Percentiles rank a stretch among this genome's conserved stretches.
Conservation (phyloP, 768 basidiomycete species). For the Postia placenta region DNA sequence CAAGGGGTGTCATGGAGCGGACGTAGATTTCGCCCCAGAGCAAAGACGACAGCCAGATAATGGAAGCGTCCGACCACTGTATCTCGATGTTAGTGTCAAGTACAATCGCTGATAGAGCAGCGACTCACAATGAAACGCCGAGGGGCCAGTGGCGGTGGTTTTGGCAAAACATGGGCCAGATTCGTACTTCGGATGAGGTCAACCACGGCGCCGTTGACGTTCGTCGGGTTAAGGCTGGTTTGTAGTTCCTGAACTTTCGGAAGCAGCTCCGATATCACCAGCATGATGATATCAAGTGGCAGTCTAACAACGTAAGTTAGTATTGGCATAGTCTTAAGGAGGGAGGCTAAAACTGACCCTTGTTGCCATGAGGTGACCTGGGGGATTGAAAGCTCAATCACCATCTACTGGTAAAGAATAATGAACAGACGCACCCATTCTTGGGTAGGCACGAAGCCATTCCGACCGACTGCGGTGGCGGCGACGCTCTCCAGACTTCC, state of each 20-base stretch:
- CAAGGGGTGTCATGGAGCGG: conserved; percentile 78
- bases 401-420: neutral
- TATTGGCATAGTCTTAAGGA: neutral
- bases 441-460: conserved; percentile 92
- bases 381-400: neutral
- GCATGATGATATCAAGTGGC: conserved; percentile 82
- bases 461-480: conserved; percentile 71
- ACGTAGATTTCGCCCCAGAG: conserved; percentile 97
- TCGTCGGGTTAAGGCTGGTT: conserved; percentile 53
- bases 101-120: neutral
- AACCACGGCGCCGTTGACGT: conserved; percentile 61
- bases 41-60: conserved; percentile 88
- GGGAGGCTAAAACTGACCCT: conserved; percentile 48
- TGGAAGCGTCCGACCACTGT: conserved; percentile 89
- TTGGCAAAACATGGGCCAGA: conserved; percentile 69
- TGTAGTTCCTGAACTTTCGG: conserved; percentile 83
- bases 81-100: conserved; percentile 6
- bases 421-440: conserved; percentile 75
- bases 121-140: conserved; percentile 69
- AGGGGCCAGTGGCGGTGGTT: conserved; percentile 54
- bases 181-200: conserved; percentile 70
- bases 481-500: conserved; percentile 58
- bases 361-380: conserved; percentile 94
- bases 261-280: conserved; percentile 82
- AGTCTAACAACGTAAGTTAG: conserved; percentile 40